Evolutionary conservation across 2,329 filamentous ascomycete genomes (phyloP).

Genomic region (Arthroderma sp.): DNA sequence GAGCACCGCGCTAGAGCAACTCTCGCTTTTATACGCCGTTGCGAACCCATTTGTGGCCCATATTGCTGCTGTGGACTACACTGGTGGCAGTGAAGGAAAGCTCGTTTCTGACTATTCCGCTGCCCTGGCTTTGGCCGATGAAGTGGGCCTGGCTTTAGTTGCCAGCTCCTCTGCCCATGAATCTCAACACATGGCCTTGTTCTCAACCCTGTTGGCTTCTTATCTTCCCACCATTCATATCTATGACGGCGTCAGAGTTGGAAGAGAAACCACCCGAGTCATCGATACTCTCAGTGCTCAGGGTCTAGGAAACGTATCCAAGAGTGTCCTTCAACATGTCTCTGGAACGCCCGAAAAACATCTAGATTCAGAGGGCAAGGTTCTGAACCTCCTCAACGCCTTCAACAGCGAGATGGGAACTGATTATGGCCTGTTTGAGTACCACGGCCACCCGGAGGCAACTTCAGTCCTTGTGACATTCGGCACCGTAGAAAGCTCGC

Average conservation of each 20-base stretch:
- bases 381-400: slow-evolving; percentile 54
- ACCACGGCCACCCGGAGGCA: slow-evolving; percentile 67
- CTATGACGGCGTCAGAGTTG: slow-evolving; percentile 74
- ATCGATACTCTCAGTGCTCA: slow-evolving; percentile 67
- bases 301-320: slow-evolving; percentile 56
- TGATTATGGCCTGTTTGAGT: slow-evolving; percentile 86
- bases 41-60: slow-evolving; percentile 89
- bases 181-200: slow-evolving; percentile 87
- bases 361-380: slow-evolving; percentile 57
- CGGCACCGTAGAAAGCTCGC: slow-evolving; percentile 77
- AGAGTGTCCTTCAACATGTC: slow-evolving; percentile 45
- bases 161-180: slow-evolving; percentile 79
- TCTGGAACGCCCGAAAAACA: slow-evolving; percentile 54
- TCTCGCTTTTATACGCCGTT: slow-evolving; percentile 79
- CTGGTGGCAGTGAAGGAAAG: slow-evolving; percentile 48
- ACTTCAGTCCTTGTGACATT: slow-evolving; percentile 83
- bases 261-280: slow-evolving; percentile 67
- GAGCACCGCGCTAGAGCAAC: slow-evolving; percentile 74
- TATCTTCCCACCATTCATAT: slow-evolving; percentile 74
- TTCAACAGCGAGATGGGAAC: slow-evolving; percentile 90
- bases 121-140: slow-evolving; percentile 69
- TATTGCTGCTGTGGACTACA: slow-evolving; percentile 80
- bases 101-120: slow-evolving; percentile 79
- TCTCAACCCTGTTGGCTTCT: slow-evolving; percentile 66
- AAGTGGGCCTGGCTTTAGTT: slow-evolving; percentile 76